Base-by-base conservation (phyloP, 768 basidiomycete species). In the Boletus vinaceobasis region DNA sequence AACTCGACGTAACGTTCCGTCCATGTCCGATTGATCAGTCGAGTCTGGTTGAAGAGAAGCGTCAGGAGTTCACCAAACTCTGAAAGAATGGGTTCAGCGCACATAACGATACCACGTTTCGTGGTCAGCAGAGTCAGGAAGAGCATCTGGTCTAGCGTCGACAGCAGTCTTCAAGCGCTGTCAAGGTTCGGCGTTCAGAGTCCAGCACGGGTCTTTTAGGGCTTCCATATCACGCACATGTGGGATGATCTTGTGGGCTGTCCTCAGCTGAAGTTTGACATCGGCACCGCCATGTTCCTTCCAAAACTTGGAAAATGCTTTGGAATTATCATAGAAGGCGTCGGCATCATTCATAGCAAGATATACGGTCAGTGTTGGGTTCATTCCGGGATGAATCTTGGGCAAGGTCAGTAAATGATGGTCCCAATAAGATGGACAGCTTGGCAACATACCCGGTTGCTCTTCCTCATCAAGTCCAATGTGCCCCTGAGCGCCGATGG, bases 21-120 rank as follows among this genome's bases (percentile, higher is more conserved):
- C 68, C 68, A 68, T 26, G 68, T 63, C 37, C 32, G 39, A 47
- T 37, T 65, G 46, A 56, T 52, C 26, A 68, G 26, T 42, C 56
- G 60, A 15, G 55, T 60, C 66, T 68, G 27, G 23, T 44, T 9
- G 0, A 36, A 39, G 15, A 6, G 43, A 19, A 48, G 15, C 23
- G 5, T 50, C 31, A 43, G 23, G 3, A 15, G 32, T 43, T 26
- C 26, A 9, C 21, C 27, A 0, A 52, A 39, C 17, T 33, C 23
- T 21, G 26, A 55, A 26, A 26, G 1, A 44, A 44, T 19, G 10
- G 11, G 5, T 33, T 32, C 19, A 17, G 65, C 61, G 32, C 55
- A 74, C 73, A 14, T 65, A 56, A 35, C 64, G 61, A 51, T 74
- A 74, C 71, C 71, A 74, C 19, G 60, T 52, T 51, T 74, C 73